phyloP scores from a whole-genome alignment of 495 filamentous ascomycete genomes.

The Aspergillus steynii region DNA sequence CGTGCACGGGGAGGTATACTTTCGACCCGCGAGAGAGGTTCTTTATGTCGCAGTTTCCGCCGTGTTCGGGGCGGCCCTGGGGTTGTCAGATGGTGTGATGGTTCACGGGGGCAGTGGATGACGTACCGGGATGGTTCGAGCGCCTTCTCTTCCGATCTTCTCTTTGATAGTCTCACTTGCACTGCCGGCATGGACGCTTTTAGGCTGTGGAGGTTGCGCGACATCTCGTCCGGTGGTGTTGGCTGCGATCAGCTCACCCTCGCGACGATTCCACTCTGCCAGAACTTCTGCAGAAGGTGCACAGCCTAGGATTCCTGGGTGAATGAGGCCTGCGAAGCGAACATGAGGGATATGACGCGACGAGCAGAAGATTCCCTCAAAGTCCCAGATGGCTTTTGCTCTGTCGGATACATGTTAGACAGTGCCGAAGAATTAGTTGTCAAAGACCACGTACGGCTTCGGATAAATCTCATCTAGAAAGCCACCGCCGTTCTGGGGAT shows the following conservation, averaged over 20 bases:
- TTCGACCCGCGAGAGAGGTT: conserved; percentile 83
- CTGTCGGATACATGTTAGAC: conserved; percentile 31
- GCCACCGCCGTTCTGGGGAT: conserved; percentile 81
- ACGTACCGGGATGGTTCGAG: conserved; percentile 76
- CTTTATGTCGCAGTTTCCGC: conserved; percentile 86
- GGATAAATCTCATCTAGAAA: conserved; percentile 92
- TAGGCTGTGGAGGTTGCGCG: conserved; percentile 72
- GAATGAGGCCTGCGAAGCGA: conserved; percentile 88
- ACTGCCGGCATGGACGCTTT: conserved; percentile 70
- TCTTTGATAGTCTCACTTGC: conserved; percentile 61
- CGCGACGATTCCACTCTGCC: conserved; percentile 77
- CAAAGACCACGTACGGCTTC: conserved; percentile 54
- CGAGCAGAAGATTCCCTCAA: conserved; percentile 91
- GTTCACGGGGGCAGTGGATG: not conserved
- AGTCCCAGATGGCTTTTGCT: conserved; percentile 98
- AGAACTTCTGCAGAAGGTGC: conserved; percentile 73
- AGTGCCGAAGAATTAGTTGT: no score
- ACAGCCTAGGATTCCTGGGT: conserved; percentile 91
- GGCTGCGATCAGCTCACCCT: conserved; percentile 74
- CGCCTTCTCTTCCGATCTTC: conserved; percentile 84
- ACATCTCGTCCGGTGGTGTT: conserved; percentile 69
- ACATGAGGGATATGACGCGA: conserved; percentile 89
- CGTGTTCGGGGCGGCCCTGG: conserved; percentile 52
- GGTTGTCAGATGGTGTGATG: not conserved
- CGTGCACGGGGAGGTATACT: conserved; percentile 85